Evolutionary conservation across 2,329 filamentous ascomycete genomes (phyloP).

Genomic region (Fusarium guadeloupense): DNA sequence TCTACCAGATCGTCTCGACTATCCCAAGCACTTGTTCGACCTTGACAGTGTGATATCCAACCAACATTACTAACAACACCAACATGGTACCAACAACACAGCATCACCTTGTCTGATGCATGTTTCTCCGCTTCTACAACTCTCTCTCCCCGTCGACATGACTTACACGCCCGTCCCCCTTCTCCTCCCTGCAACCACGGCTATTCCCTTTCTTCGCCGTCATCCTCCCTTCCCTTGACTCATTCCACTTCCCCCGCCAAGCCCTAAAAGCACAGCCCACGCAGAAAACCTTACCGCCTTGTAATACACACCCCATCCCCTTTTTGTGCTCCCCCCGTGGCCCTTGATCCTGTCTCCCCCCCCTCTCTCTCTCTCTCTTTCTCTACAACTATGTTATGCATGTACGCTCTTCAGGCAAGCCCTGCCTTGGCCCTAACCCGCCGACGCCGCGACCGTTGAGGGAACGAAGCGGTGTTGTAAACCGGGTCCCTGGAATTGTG

Average conservation of each 20-base stretch:
- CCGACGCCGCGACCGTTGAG: not conserved
- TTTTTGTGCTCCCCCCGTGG: not conserved
- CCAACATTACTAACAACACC: too few relatives aligned
- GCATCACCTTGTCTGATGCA: not conserved
- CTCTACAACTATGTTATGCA: not conserved
- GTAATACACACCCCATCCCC: not conserved
- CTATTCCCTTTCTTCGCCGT: not conserved
- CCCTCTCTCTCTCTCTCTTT: not conserved
- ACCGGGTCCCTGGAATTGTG: constrained; percentile 31
- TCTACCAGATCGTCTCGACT: not conserved
- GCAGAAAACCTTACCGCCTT: constrained; percentile 34
- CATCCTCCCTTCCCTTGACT: constrained; percentile 10
- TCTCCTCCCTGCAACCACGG: not conserved
- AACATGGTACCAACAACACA: too few relatives aligned
- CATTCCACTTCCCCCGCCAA: constrained; percentile 13
- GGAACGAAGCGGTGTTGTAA: constrained; percentile 1
- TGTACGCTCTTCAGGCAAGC: constrained; percentile 16
- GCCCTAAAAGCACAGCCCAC: constrained; percentile 16
- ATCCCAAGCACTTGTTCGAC: not conserved
- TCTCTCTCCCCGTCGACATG: not conserved
- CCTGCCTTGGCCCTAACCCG: constrained; percentile 24
- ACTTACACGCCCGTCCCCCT: constrained; percentile 1
- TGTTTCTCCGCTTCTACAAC: not conserved
- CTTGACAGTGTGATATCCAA: not conserved
- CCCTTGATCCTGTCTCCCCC: not conserved